Conservation (phyloP, 2,329 filamentous ascomycete species). For the Fusarium sp. region DNA sequence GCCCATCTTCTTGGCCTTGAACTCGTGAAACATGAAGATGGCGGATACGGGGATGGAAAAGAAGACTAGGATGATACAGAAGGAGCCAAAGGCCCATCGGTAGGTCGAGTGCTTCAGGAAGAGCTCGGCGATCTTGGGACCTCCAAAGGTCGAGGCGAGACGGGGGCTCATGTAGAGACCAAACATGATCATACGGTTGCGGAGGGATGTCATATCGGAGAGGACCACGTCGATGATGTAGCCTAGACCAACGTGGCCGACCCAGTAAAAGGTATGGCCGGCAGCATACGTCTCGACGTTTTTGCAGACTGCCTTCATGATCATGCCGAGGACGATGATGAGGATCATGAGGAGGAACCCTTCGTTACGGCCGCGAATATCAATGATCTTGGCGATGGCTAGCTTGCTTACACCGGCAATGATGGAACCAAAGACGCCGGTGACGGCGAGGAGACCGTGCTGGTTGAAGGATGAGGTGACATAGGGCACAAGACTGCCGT, state of each 20-base stretch:
- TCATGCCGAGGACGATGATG: slow-evolving; percentile 64
- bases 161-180: slow-evolving; percentile 57
- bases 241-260: slow-evolving; percentile 61
- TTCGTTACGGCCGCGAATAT: slow-evolving; percentile 61
- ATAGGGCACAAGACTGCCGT: slow-evolving; percentile 68
- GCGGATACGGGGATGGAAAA: slow-evolving; percentile 69
- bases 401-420: slow-evolving; percentile 54
- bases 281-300: slow-evolving; percentile 70
- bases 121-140: slow-evolving; percentile 38
- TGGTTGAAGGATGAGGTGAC: slow-evolving; percentile 74
- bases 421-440: slow-evolving; percentile 68
- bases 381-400: slow-evolving; percentile 60
- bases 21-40: slow-evolving; percentile 66
- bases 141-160: slow-evolving; percentile 59
- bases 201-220: slow-evolving; percentile 57
- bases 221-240: slow-evolving; percentile 58
- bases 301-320: slow-evolving; percentile 72
- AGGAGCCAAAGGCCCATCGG: slow-evolving; percentile 65
- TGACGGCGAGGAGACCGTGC: slow-evolving; percentile 74
- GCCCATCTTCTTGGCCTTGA: slow-evolving; percentile 65
- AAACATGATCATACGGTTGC: slow-evolving; percentile 59
- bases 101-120: slow-evolving; percentile 41
- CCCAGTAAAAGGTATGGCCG: slow-evolving; percentile 73
- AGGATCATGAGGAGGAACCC: slow-evolving; percentile 57
- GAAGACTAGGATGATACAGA: slow-evolving; percentile 72